phyloP scores from a whole-genome alignment of 1,284 basidiomycete species.

The Microbotryomycetes sp. region DNA sequence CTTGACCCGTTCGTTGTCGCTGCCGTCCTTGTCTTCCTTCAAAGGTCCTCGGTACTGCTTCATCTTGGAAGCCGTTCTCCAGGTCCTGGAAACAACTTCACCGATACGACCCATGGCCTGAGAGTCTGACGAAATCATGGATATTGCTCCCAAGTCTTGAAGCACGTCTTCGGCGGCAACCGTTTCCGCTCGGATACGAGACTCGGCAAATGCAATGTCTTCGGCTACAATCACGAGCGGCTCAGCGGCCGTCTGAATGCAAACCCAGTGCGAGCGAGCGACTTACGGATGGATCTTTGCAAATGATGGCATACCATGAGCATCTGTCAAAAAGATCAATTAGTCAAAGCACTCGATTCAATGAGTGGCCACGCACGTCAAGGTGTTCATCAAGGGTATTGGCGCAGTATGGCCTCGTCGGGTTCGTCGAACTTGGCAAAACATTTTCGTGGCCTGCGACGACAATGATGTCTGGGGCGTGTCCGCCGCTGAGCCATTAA shows the following conservation, averaged over 20 bases:
- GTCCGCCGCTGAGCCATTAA: constrained; percentile 55
- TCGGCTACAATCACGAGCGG: constrained; percentile 63
- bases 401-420: constrained; percentile 81
- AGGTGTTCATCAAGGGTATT: constrained; percentile 97
- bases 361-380: constrained; percentile 91
- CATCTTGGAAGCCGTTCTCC: constrained; percentile 97
- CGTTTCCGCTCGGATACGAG: constrained; percentile 91
- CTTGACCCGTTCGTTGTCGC: constrained; percentile 93
- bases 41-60: constrained; percentile 68
- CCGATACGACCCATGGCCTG: constrained; percentile 97
- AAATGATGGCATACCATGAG: constrained; percentile 66
- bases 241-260: constrained; percentile 71
- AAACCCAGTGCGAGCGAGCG: not conserved
- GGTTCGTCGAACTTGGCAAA: constrained; percentile 95
- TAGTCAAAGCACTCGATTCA: no score
- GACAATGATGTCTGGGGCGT: constrained; percentile 96
- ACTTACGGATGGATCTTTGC: constrained; percentile 60
- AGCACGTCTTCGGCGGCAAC: constrained; percentile 96
- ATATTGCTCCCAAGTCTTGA: constrained; percentile 86
- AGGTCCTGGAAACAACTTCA: constrained; percentile 86
- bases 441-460: constrained; percentile 72
- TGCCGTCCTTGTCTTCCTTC: constrained; percentile 50
- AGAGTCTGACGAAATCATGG: constrained; percentile 91
- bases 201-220: constrained; percentile 94
- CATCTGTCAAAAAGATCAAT: constrained; percentile 2